phyloP scores from a whole-genome alignment of 108 stramenopile species.

The Cyclostephanos invisitatus region DNA sequence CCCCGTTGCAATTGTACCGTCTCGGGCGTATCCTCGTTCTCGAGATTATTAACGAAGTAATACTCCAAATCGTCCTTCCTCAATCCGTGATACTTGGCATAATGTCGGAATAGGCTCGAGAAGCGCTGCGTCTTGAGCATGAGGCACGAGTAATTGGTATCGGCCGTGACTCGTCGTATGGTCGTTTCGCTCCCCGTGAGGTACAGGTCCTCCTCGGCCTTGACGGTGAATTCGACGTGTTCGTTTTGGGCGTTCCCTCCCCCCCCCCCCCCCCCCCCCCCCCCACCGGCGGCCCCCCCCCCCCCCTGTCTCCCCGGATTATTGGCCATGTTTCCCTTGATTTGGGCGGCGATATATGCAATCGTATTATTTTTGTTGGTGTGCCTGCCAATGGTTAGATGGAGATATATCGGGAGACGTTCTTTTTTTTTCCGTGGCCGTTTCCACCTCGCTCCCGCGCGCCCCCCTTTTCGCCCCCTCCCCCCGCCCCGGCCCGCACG shows the following conservation, averaged over 20 bases:
- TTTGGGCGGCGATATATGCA: not conserved
- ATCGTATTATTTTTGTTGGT: not conserved
- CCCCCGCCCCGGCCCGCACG: too few species aligned
- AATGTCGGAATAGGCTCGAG: conserved; percentile 95
- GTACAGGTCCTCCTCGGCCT: conserved; percentile 92
- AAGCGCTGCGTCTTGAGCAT: conserved; percentile 98
- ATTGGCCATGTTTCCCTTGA: conserved; percentile 51
- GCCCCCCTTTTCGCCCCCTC: too few species aligned
- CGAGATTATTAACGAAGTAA: conserved; percentile 93
- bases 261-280: conserved; percentile 33
- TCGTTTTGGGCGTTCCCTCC: conserved; percentile 73
- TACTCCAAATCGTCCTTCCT: conserved; percentile 96
- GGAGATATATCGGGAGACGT: too few species aligned
- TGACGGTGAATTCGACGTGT: conserved; percentile 92
- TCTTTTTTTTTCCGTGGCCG: too few species aligned
- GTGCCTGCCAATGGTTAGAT: too few species aligned
- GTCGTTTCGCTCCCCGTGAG: conserved; percentile 87
- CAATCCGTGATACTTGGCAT: conserved; percentile 98
- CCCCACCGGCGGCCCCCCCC: conserved; percentile 43
- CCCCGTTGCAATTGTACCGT: conserved; percentile 88
- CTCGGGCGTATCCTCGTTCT: conserved; percentile 93
- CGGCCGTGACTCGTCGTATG: conserved; percentile 87
- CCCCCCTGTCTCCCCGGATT: conserved; percentile 69
- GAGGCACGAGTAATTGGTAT: conserved; percentile 94
- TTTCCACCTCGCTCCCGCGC: too few species aligned